These are phyloP conservation scores for Durio zibethinus DNA, from an alignment of 345 rosid species.

Conservation along the genomic window DNA sequence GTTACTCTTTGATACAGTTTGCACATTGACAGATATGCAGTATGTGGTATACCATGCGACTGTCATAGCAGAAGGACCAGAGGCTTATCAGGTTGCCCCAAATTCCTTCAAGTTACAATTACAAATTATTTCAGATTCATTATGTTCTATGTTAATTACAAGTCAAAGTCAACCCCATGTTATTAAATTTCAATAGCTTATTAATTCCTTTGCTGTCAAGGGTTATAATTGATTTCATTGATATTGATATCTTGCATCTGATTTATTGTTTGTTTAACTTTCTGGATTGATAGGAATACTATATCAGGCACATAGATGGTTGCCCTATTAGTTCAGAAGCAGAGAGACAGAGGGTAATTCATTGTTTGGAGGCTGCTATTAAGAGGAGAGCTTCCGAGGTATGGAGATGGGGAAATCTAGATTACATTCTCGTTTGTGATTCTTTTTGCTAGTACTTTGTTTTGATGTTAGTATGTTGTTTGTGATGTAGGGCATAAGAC, in stretches of 20 bases:
- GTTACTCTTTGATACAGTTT: constrained; percentile 69
- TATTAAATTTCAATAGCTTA: neutral
- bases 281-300: constrained; percentile 61
- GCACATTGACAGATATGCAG: constrained; percentile 82
- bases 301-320: constrained; percentile 84
- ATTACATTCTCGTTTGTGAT: constrained; percentile 3
- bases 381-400: constrained; percentile 76
- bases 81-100: constrained; percentile 66
- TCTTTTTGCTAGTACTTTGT: neutral
- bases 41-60: constrained; percentile 75
- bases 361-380: constrained; percentile 95
- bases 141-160: neutral
- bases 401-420: neutral
- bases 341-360: constrained; percentile 84
- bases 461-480: constrained; percentile 4
- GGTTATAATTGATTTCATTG: neutral
- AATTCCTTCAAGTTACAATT: neutral
- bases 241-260: neutral
- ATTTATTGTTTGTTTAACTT: constrained; percentile 1
- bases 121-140: neutral
- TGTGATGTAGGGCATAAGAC: constrained; percentile 64
- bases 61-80: constrained; percentile 67
- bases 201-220: neutral
- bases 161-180: neutral
- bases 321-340: constrained; percentile 89